These are phyloP conservation scores for Geotrichum histeridarum DNA, from an alignment of 1,139 yeast species.

Conservation along the genomic window DNA sequence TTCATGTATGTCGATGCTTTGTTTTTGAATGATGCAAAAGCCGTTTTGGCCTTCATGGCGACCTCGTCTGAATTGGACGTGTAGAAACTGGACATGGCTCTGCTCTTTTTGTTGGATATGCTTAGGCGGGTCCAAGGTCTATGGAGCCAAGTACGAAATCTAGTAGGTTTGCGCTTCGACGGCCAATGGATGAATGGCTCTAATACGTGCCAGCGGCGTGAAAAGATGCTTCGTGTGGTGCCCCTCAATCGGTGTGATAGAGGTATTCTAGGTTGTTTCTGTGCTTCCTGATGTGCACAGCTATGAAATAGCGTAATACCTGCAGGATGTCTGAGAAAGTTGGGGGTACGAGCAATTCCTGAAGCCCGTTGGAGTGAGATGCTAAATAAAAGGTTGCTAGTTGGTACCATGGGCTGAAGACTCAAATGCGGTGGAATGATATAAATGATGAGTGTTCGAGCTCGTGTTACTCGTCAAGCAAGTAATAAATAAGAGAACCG, in stretches of 20 bases:
- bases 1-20: slow-evolving; percentile 15
- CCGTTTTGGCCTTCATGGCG: slow-evolving; percentile 11
- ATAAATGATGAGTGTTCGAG: too few species aligned
- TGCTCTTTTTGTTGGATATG: not conserved
- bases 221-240: not conserved
- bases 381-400: too few species aligned
- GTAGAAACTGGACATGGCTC: not conserved
- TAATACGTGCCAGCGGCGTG: not conserved
- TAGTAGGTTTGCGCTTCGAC: not conserved
- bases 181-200: not conserved
- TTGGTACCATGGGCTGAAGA: too few species aligned
- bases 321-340: too few species aligned
- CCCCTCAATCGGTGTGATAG: not conserved
- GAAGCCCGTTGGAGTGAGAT: too few species aligned
- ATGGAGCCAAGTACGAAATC: not conserved
- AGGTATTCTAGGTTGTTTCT: not conserved
- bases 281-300: too few species aligned
- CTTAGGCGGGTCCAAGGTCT: slow-evolving; percentile 4
- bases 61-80: slow-evolving; percentile 9
- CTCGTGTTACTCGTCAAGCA: too few species aligned
- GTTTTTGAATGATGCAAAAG: slow-evolving; percentile 12
- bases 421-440: too few species aligned
- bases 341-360: too few species aligned
- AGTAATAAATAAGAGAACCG: too few species aligned
- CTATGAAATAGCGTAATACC: too few species aligned